Base-by-base conservation (phyloP, 2,329 filamentous ascomycete species). In the Cytospora schulzeri region DNA sequence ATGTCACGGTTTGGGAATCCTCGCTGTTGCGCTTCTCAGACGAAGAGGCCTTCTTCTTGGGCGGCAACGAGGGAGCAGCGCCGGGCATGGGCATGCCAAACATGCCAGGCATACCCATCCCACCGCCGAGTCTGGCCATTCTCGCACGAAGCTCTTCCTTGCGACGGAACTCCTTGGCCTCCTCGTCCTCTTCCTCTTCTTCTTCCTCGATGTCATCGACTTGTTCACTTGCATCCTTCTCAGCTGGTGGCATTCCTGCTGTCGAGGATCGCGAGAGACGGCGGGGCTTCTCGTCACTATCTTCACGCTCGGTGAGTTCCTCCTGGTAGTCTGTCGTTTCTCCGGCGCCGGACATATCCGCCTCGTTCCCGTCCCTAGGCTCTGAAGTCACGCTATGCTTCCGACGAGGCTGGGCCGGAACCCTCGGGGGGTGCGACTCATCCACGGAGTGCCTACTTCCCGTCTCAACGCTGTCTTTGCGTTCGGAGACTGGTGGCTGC, bases 91-190 rank as follows among this genome's bases (percentile, higher is more conserved):
- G 85, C 74, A 92, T 85, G 22, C 91, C 92, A 75, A 96, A 96
- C 88, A 98, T 95, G 71, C 92, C 92, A 74, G 92, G 88, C 90
- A 98, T 96, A 55, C 92, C 92, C 92, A 97, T 97, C 26, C 94
- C 94, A 62, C 94, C 94, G 70, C 94, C 96, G 90, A 99, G 95
- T 79, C 97, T 97, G 54, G 95, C 95, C 92, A 99, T 99, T 71
- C 95, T 88, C 67, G 95, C 93, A 66, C 95, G 88, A 35, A 99
- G 82, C 74, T 97, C 94, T 77, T 97, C 88, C 74, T 90, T 91
- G 60, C 93, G 89, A 69, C 87, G 88, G 26, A 92, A 83, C 75
- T 99, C 95, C 1, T 93, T 92, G 72, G 98, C 93, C 59, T 96
- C 81, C 19, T 96, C 92, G 31, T 93, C 91, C 56, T 93, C 91